Percentiles rank a stretch among this genome's conserved stretches.
Evolutionary conservation across 1,284 basidiomycete genomes (phyloP).

Genomic region (Puccinia novopanici): DNA sequence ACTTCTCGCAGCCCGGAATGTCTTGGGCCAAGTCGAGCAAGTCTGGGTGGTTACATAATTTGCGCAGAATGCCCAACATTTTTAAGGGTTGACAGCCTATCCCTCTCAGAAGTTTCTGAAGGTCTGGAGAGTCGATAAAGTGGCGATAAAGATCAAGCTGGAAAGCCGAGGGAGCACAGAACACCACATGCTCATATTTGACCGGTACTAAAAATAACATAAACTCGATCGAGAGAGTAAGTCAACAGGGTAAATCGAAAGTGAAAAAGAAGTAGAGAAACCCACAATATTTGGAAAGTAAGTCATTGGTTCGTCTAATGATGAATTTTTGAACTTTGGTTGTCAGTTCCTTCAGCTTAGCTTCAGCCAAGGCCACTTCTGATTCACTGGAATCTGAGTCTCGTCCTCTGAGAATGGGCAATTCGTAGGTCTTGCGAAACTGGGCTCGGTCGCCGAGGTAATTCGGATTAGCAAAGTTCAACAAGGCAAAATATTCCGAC

Average conservation of each 20-base stretch:
- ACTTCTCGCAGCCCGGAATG: constrained; percentile 76
- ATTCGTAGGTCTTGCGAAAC: constrained; percentile 96
- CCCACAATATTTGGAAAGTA: constrained; percentile 93
- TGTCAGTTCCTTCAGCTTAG: constrained; percentile 91
- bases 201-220: constrained; percentile 81
- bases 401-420: constrained; percentile 86
- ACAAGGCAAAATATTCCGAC: constrained; percentile 91
- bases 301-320: constrained; percentile 93
- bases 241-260: background rate
- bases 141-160: constrained; percentile 86
- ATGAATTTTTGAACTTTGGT: constrained; percentile 91
- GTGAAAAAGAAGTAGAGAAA: constrained; percentile 53
- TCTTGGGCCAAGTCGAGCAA: constrained; percentile 84
- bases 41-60: constrained; percentile 96
- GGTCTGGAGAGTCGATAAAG: constrained; percentile 92
- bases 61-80: constrained; percentile 94
- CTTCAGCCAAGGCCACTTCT: constrained; percentile 79
- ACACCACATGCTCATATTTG: constrained; percentile 99
- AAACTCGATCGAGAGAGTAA: background rate
- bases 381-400: constrained; percentile 85
- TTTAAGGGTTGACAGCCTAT: constrained; percentile 92
- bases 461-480: constrained; percentile 95
- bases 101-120: constrained; percentile 85
- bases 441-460: constrained; percentile 88
- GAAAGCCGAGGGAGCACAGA: constrained; percentile 84